These are phyloP conservation scores for Penicillium paneum DNA, from an alignment of 2,329 filamentous ascomycete genomes.

Conservation along the genomic window DNA sequence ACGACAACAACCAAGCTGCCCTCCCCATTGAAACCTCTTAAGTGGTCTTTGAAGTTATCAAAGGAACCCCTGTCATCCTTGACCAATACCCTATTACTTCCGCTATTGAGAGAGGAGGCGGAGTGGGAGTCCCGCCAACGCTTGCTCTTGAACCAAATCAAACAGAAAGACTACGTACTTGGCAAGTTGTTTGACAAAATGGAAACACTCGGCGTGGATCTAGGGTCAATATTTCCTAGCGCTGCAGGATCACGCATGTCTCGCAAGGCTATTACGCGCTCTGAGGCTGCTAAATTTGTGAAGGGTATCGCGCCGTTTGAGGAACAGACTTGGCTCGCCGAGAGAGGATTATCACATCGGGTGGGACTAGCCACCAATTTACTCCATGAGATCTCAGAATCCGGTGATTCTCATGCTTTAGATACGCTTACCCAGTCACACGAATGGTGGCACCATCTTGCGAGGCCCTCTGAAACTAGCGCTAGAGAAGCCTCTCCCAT, in stretches of 20 bases:
- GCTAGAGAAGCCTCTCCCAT: neutral
- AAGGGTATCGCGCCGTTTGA: constrained; percentile 56
- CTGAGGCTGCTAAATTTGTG: constrained; percentile 53
- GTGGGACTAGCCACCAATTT: constrained; percentile 25
- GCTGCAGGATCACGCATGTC: constrained; percentile 46
- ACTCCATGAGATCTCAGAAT: constrained; percentile 24
- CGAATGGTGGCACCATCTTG: constrained; percentile 37
- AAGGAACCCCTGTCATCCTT: constrained; percentile 42
- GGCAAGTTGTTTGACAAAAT: constrained; percentile 58
- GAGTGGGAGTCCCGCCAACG: constrained; percentile 48
- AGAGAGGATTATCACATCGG: constrained; percentile 20
- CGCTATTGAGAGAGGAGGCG: constrained; percentile 51
- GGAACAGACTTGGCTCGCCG: constrained; percentile 45
- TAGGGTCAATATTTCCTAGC: constrained; percentile 57
- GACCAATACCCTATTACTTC: constrained; percentile 52
- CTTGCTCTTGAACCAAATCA: constrained; percentile 49
- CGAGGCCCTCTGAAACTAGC: neutral
- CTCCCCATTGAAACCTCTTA: constrained; percentile 50
- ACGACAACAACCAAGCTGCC: constrained; percentile 51
- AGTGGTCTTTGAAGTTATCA: constrained; percentile 52
- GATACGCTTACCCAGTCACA: constrained; percentile 17
- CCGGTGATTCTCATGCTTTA: constrained; percentile 1
- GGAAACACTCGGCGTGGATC: constrained; percentile 54
- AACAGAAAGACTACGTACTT: constrained; percentile 59
- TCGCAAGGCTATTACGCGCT: constrained; percentile 46